Evolutionary conservation across 1,284 basidiomycete species (phyloP), one percentile per base, ranked within the genome.

Genomic region (Melanopsichium pennsylvanicum): DNA sequence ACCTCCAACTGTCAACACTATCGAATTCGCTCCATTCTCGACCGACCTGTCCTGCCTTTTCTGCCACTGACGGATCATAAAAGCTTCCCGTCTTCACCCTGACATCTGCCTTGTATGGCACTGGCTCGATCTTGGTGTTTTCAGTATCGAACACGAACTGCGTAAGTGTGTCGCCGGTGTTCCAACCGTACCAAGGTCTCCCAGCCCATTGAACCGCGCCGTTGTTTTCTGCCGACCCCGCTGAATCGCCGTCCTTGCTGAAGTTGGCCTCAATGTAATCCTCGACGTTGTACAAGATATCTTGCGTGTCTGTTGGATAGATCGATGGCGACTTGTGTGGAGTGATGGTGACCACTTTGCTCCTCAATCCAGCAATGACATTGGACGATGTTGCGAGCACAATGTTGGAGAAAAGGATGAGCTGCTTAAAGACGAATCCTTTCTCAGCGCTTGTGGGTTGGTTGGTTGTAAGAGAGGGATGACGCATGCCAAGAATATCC

Each of bases 171-270:
- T 63, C 60, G 2, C 59, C 52, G n/a, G 49, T 60, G 13, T 40
- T 33, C 59, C 66, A 59, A 2, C 67, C 67, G 40, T 60, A 70
- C 67, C 67, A 70, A 4, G 67, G 67, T 26, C 57, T 26, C 15
- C 61, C 48, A 2, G 61, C 49, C 67, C 61, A 64, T 38, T 42
- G 45, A 3, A 58, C 38, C 0, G 60, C 59, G 15, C 43, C 66
- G 33, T 63, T 60, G 25, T 38, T 41, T 10, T 47, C 43, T 13
- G 46, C 56, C 8, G 66, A 56, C 4, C 27, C 44, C 22, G 47
- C n/a, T n/a, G n/a, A 51, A 4, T 35, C 41, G 0, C 55, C 47
- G 16, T 44, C n/a, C 23, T 55, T 70, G 16, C 32, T 18, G 23
- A 66, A 59, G 13, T 44, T 43, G 18, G 41, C 58, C 32, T 70